phyloP scores from a whole-genome alignment of 2,329 filamentous ascomycete genomes.

The Dactylellina drechsleri region DNA sequence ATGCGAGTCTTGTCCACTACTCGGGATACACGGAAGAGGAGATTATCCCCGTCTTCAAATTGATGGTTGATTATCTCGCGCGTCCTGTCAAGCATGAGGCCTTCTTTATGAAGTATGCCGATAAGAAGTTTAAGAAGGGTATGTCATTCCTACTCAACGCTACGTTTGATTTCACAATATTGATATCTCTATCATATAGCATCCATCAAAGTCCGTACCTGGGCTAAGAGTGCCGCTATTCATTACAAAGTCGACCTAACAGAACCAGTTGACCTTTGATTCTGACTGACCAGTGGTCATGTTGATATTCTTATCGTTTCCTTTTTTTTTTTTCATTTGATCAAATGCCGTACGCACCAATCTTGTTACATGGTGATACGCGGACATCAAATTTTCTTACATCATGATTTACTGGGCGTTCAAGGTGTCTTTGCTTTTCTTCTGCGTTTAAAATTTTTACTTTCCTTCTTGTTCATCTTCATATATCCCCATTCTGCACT shows the following conservation, averaged over 20 bases:
- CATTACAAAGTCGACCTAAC: conserved; percentile 52
- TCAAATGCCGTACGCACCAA: conserved; percentile 42
- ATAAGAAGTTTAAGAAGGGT: conserved; percentile 99
- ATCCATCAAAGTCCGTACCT: conserved; percentile 57
- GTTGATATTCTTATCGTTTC: conserved; percentile 19
- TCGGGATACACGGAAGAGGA: conserved; percentile 92
- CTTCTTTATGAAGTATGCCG: conserved; percentile 99
- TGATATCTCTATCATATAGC: conserved; percentile 57
- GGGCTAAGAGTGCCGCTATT: conserved; percentile 49
- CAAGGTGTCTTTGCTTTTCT: conserved; percentile 35
- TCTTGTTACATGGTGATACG: conserved; percentile 47
- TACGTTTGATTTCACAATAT: conserved; percentile 53
- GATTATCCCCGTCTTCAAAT: conserved; percentile 86
- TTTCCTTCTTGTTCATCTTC: conserved; percentile 9
- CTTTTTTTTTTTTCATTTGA: conserved; percentile 29
- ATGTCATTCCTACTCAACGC: conserved; percentile 61
- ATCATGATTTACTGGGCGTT: conserved; percentile 54
- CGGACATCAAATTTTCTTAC: conserved; percentile 38
- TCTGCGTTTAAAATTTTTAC: conserved; percentile 33
- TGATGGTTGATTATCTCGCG: conserved; percentile 97
- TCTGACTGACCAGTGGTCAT: conserved; percentile 9
- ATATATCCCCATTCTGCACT: conserved; percentile 10
- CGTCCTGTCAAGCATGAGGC: conserved; percentile 92
- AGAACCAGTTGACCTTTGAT: conserved; percentile 49
- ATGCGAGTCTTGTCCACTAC: conserved; percentile 87